phyloP scores from a whole-genome alignment of 1,139 yeast species.

The Pichia sp. region DNA sequence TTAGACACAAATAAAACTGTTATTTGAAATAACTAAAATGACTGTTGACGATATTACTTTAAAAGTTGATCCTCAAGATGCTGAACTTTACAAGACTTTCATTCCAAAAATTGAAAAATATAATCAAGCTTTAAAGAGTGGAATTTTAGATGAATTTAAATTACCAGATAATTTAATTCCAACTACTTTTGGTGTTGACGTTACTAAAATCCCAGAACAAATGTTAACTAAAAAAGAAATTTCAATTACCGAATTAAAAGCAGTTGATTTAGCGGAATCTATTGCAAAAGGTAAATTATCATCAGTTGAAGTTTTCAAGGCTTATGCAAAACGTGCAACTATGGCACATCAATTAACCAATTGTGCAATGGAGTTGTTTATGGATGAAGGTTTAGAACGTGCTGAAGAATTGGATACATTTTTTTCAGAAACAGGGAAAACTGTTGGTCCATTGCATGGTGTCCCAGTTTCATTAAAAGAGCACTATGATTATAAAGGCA shows the following conservation, averaged over 20 bases:
- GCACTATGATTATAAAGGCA: conserved; percentile 51
- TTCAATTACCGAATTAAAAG: conserved; percentile 34
- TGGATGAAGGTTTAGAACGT: conserved; percentile 36
- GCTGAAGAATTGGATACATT: conserved; percentile 33
- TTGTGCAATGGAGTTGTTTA: conserved; percentile 49
- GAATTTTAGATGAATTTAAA: conserved; percentile 22
- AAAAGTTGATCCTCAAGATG: conserved; percentile 16
- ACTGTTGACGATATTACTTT: not conserved
- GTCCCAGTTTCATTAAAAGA: conserved; percentile 54
- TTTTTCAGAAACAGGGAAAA: conserved; percentile 33
- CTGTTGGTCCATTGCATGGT: conserved; percentile 47
- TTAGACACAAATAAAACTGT: too few relatives aligned
- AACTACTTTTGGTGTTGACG: conserved; percentile 27
- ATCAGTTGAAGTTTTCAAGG: conserved; percentile 44
- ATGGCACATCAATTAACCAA: conserved; percentile 45
- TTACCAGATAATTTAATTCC: conserved; percentile 22
- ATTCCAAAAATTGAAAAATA: conserved; percentile 25
- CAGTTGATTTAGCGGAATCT: conserved; percentile 34
- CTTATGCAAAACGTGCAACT: conserved; percentile 48
- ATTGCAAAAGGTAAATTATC: conserved; percentile 33
- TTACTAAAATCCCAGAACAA: conserved; percentile 33
- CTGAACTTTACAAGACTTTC: conserved; percentile 18
- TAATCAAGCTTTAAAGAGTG: conserved; percentile 16
- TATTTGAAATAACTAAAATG: too few relatives aligned
- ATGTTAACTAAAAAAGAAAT: conserved; percentile 30